Conservation (phyloP, 1,284 basidiomycete species). For the Pseudozyma sp. region DNA sequence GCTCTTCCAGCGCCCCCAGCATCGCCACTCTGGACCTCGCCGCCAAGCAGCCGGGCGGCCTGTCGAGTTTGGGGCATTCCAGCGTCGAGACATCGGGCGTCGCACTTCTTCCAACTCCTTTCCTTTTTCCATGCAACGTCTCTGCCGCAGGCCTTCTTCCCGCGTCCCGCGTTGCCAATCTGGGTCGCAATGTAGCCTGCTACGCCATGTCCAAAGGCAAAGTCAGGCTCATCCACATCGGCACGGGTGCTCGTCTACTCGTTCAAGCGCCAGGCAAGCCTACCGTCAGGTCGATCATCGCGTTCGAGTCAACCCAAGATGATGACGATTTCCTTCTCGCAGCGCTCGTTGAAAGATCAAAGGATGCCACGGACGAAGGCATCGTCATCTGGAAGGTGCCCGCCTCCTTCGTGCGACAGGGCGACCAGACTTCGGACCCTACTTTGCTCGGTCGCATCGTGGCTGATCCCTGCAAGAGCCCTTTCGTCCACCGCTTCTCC, state of each 20-base stretch:
- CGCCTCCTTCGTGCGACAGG: conserved; percentile 20
- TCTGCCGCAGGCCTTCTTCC: conserved; percentile 18
- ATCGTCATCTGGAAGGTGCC: conserved; percentile 29
- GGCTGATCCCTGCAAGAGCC: conserved; percentile 19
- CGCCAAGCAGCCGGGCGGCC: conserved; percentile 38
- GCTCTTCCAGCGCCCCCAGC: conserved; percentile 30
- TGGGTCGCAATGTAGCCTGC: conserved; percentile 23
- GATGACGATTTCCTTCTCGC: conserved; percentile 17
- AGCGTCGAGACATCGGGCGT: conserved; percentile 39
- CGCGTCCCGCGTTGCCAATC: conserved; percentile 26
- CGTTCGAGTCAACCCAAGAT: conserved; percentile 13
- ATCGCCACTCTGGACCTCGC: conserved; percentile 35
- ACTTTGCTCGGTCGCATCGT: conserved; percentile 16
- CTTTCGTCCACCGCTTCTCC: conserved; percentile 25
- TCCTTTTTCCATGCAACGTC: conserved; percentile 25
- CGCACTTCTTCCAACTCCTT: conserved; percentile 38
- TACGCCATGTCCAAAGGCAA: conserved; percentile 50
- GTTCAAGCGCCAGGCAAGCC: conserved; percentile 24
- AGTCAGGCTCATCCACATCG: conserved; percentile 37
- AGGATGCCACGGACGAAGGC: conserved; percentile 17
- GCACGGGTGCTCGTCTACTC: conserved; percentile 27
- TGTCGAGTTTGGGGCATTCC: conserved; percentile 29
- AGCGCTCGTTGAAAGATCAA: conserved; percentile 23
- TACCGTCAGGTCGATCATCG: conserved; percentile 22
- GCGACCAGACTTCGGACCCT: conserved; percentile 9